phyloP scores from a whole-genome alignment of 106 monocot species.

The Dendrobium officinale region DNA sequence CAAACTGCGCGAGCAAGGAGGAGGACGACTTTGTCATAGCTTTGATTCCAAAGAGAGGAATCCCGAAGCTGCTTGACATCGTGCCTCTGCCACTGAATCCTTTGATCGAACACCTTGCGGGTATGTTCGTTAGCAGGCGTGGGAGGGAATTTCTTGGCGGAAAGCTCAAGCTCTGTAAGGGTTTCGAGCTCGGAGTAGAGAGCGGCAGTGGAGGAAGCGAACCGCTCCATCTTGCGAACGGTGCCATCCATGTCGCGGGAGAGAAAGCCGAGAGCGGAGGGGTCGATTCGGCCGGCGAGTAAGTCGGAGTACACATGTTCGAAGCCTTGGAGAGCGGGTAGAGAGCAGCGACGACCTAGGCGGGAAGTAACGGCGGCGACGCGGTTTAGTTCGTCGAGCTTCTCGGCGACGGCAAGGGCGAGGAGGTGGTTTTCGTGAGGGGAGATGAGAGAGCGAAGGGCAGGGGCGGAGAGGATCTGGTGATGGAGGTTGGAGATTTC shows the following conservation, averaged over 20 bases:
- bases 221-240: constrained; percentile 69
- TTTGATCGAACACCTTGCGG: constrained; percentile 54
- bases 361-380: constrained; percentile 74
- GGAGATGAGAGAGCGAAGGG: constrained; percentile 50
- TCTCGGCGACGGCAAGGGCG: constrained; percentile 63
- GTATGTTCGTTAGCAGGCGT: constrained; percentile 39
- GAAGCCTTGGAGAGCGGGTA: constrained; percentile 64
- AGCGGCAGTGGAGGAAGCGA: constrained; percentile 46
- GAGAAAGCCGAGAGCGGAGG: constrained; percentile 25
- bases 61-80: constrained; percentile 52
- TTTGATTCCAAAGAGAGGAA: constrained; percentile 76
- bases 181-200: constrained; percentile 71
- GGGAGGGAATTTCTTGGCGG: constrained; percentile 48
- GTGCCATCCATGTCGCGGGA: constrained; percentile 32
- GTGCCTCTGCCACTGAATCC: constrained; percentile 71
- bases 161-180: constrained; percentile 67
- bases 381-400: constrained; percentile 80
- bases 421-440: constrained; percentile 39
- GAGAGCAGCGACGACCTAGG: constrained; percentile 67
- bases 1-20: constrained; percentile 72
- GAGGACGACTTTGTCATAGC: constrained; percentile 58
- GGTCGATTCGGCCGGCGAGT: constrained; percentile 37
- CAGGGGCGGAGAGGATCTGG: constrained; percentile 34
- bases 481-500: constrained; percentile 33
- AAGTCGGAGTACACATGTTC: constrained; percentile 88